A percentile compares a stretch with the other conserved stretches of the same genome.
Conservation (phyloP, 345 rosid species). For the Eutrema yunnanense region DNA sequence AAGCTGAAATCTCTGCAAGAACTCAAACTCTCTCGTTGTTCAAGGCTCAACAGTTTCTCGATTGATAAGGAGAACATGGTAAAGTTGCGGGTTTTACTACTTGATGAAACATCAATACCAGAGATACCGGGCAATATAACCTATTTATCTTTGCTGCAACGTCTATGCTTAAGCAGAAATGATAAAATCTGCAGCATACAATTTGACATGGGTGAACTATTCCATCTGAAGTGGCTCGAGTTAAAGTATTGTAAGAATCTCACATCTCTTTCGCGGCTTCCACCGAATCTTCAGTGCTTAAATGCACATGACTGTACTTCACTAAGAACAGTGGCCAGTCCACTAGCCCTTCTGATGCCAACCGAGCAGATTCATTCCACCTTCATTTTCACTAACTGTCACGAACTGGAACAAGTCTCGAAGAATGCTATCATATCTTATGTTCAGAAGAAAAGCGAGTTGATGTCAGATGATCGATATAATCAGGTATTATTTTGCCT, state of each 20-base stretch:
- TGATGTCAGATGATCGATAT: not conserved
- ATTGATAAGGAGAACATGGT: not conserved
- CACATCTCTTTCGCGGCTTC: conserved; percentile 6
- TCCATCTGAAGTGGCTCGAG: conserved; percentile 10
- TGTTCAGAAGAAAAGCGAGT: not conserved
- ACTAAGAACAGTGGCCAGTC: not conserved
- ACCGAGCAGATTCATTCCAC: not conserved
- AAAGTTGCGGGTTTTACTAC: not conserved
- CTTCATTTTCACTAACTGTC: conserved; percentile 6
- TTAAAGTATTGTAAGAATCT: conserved; percentile 16
- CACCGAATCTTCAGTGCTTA: conserved; percentile 19
- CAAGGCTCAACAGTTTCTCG: not conserved
- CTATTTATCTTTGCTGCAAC: not conserved
- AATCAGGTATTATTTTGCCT: not conserved
- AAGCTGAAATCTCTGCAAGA: conserved; percentile 9
- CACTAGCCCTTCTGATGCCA: not conserved
- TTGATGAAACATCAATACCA: conserved; percentile 13
- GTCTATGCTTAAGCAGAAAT: conserved; percentile 19
- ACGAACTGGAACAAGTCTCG: conserved; percentile 4
- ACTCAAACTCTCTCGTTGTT: conserved; percentile 13
- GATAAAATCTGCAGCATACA: not conserved
- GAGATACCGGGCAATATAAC: not conserved
- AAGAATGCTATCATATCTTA: conserved; percentile 5
- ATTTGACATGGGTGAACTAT: not conserved
- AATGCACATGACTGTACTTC: conserved; percentile 14